Evolutionary conservation across 768 basidiomycete genomes (phyloP), one percentile per base, ranked within the genome.

Genomic region (Boletellus sp.): DNA sequence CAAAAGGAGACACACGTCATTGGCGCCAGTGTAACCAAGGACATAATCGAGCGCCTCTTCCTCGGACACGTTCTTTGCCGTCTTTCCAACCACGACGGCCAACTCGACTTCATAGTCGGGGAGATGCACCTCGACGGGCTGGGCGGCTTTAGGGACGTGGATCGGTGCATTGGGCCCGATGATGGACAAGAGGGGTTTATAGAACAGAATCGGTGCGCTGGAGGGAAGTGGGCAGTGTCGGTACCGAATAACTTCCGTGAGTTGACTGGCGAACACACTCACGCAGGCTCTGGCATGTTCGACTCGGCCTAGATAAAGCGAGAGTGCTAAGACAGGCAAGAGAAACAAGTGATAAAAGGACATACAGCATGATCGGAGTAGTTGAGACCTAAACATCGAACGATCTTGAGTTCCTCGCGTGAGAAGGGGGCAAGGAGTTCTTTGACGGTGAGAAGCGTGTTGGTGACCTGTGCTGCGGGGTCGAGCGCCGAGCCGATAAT

Each of bases 31-130:
- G 61, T 91, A 94, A 2, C 80, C 91, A 0, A 94, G 77, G 16
- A 94, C 86, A 58, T 92, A 92, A 64, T 93, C 85, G 36, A 94
- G 74, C 0, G 92, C 92, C 7, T 93, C 82, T 1, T 73, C 81
- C 62, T 89, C 88, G 0, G 81, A 77, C 20, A 95, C 89, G 60
- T 94, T 70, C 72, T 85, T 90, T 13, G 85, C 84, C 1, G 82
- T 63, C 63, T 87, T 90, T 35, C 91, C 90, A 44, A 95, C 87
- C 47, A 94, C 85, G 55, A 95, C 78, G 26, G 80, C 82, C 24
- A 92, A 70, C 56, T 92, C 89, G 47, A 85, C 87, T 58, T 92
- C 89, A 57, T 90, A 92, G 67, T 92, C 89, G 0, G 90, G 81
- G 4, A 86, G 72, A 59, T 90, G 84, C 35, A 81, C 78, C 26